Base-by-base conservation (phyloP, 108 stramenopile species). In the Halocafeteria seosinensis region DNA sequence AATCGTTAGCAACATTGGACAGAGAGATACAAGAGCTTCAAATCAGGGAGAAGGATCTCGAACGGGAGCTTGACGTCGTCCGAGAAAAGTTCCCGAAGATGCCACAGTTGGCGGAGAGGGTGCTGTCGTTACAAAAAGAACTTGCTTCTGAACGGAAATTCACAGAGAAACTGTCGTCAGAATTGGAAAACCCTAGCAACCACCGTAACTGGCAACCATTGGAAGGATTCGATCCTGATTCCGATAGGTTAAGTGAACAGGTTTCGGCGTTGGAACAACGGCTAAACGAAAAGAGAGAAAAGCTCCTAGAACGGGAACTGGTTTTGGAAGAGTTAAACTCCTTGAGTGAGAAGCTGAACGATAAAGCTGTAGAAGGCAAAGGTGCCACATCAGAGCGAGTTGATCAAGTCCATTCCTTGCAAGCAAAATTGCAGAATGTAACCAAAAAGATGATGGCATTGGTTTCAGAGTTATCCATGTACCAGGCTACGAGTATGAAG, bases 381-480 rank as follows among this genome's bases (percentile, higher is more conserved):
- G 71, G 68, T 17, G 58, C 53, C 26, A 51, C 81, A 13, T 0
- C 75, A 13, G 47, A 2, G 11, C 42, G 66, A 3, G 78, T 77
- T n/a, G 52, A 70, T 30, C 68, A 70, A 50, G 61, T 78, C 30
- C 78, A 75, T 63, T 65, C 76, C 24, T 64, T 81, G 37, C 82
- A 80, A 33, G 66, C 69, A 0, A 33, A 63, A 1, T 73, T 81
- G 34, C 31, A 75, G 0, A 73, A 68, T 65, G 47, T 71, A 24
- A 79, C 82, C 35, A 23, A 67, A 8, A 61, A 60, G 26, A 83
- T 81, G 78, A 78, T 83, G 78, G 80, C 82, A 1, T 47, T 63
- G 0, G 78, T 83, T 36, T 62, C 64, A 33, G 82, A 83, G 77
- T 71, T 83, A 50, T 66, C 71, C 31, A 81, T 83, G 80, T 77